Conservation (phyloP, 1,284 basidiomycete species). For the Fomitopsis pinicola region DNA sequence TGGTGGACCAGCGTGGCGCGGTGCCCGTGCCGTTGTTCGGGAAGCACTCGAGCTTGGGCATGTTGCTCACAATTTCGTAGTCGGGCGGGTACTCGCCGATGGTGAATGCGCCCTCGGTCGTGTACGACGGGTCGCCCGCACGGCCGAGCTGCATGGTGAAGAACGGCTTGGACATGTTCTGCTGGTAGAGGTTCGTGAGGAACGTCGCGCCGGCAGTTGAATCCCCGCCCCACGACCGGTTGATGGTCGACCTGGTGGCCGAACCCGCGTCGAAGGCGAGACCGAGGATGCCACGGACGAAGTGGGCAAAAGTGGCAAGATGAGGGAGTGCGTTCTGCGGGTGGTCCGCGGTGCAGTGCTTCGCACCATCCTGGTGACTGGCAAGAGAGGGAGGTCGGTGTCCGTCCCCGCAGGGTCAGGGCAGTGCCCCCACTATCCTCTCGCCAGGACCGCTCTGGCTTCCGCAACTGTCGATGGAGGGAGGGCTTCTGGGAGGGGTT, state of each 20-base stretch:
- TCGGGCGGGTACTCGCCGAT: slow-evolving; percentile 25
- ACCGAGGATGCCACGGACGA: slow-evolving; percentile 24
- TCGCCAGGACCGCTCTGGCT: too few species aligned
- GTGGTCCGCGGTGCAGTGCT: too few species aligned
- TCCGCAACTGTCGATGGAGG: too few species aligned
- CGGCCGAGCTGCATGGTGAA: slow-evolving; percentile 28
- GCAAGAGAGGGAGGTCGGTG: too few species aligned
- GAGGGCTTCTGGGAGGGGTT: too few species aligned
- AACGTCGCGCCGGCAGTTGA: slow-evolving; percentile 17
- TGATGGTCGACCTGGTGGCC: slow-evolving; percentile 12
- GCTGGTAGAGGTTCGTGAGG: slow-evolving; percentile 22
- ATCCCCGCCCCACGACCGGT: slow-evolving; percentile 8
- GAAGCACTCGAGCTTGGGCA: slow-evolving; percentile 38
- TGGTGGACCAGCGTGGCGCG: slow-evolving; percentile 34
- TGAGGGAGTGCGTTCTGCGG: too few species aligned
- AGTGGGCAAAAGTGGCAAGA: too few species aligned
- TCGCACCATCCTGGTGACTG: too few species aligned
- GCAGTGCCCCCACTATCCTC: too few species aligned
- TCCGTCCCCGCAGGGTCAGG: too few species aligned
- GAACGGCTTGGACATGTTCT: slow-evolving; percentile 21
- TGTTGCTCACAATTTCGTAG: slow-evolving; percentile 17
- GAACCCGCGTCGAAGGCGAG: slow-evolving; percentile 23
- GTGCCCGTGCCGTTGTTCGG: slow-evolving; percentile 43
- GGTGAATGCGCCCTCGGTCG: slow-evolving; percentile 25
- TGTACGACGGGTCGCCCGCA: slow-evolving; percentile 18